phyloP scores from a whole-genome alignment of 106 monocot genomes.

The Phalaenopsis equestris region DNA sequence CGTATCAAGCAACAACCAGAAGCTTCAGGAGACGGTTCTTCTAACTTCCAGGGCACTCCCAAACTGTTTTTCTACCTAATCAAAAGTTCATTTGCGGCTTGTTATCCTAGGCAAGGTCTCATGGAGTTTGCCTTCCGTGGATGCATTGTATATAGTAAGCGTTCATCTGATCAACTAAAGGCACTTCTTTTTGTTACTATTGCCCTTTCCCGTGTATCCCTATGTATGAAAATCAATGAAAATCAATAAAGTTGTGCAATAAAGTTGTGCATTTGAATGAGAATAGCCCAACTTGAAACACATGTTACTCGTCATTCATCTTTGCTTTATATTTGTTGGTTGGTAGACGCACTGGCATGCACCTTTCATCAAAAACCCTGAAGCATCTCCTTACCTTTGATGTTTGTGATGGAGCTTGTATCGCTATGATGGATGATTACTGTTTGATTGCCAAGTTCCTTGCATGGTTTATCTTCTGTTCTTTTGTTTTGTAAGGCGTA shows the following conservation, averaged over 20 bases:
- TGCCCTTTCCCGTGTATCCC: not conserved
- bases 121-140: not conserved
- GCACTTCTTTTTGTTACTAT: constrained; percentile 1
- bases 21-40: constrained; percentile 21
- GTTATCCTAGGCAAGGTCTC: not conserved
- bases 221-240: not conserved
- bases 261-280: not conserved
- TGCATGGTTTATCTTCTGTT: not conserved
- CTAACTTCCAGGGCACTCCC: not conserved
- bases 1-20: constrained; percentile 23
- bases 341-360: not conserved
- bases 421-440: too few relatives aligned
- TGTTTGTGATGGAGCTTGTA: too few relatives aligned
- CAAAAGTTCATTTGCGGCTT: too few relatives aligned
- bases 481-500: not conserved
- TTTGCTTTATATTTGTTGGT: not conserved
- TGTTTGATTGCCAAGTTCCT: too few relatives aligned
- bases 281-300: not conserved
- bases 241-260: not conserved
- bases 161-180: not conserved
- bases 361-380: too few relatives aligned
- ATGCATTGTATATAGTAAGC: not conserved
- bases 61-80: not conserved
- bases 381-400: not conserved
- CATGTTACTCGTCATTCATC: not conserved